These are phyloP conservation scores for Cyclotella atomus DNA, from an alignment of 108 stramenopile genomes.

Conservation along the genomic window DNA sequence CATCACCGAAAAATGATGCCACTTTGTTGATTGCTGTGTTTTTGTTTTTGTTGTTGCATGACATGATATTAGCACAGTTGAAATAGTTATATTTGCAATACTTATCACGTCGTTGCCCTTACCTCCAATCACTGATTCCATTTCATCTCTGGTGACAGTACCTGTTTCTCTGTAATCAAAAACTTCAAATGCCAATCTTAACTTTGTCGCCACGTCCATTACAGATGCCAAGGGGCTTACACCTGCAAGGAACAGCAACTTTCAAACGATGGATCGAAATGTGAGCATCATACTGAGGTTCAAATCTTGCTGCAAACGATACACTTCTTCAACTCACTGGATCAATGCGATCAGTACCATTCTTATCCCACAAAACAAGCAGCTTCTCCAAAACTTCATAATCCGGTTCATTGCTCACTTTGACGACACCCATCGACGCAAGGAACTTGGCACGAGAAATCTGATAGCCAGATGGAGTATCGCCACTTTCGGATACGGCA, in stretches of 20 bases:
- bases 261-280: too few species aligned
- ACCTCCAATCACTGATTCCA: conserved; percentile 17
- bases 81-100: too few species aligned
- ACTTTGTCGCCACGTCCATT: conserved; percentile 38
- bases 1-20: conserved; percentile 64
- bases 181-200: conserved; percentile 52
- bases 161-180: conserved; percentile 39
- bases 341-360: conserved; percentile 34
- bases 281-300: too few species aligned
- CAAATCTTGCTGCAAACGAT: not conserved
- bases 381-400: conserved; percentile 58
- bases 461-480: conserved; percentile 29
- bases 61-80: too few species aligned
- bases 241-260: conserved; percentile 55
- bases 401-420: conserved; percentile 23
- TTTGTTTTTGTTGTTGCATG: too few species aligned
- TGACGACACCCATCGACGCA: conserved; percentile 25
- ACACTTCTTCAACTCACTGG: conserved; percentile 17
- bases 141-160: conserved; percentile 18
- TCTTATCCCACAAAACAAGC: conserved; percentile 70
- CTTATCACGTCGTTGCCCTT: too few species aligned
- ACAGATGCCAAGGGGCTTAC: conserved; percentile 62
- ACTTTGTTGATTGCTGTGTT: conserved; percentile 55
- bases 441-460: conserved; percentile 18
- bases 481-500: conserved; percentile 3